Evolutionary conservation across 2,329 filamentous ascomycete species (phyloP).

Genomic region (Alternaria brassicicola): DNA sequence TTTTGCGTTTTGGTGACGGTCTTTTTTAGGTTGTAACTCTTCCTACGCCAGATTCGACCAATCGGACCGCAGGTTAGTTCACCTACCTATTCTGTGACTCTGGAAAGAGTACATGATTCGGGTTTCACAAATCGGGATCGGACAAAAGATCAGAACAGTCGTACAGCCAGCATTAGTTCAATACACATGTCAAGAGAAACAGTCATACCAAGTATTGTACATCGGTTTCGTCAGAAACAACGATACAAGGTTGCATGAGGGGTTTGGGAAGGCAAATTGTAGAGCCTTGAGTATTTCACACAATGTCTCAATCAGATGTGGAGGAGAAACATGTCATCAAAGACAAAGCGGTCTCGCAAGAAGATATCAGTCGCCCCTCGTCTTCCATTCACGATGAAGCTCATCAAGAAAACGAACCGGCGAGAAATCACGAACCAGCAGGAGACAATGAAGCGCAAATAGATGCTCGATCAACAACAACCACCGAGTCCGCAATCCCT

Average conservation of each 20-base stretch:
- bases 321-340: conserved; percentile 24
- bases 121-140: neutral
- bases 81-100: neutral
- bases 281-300: neutral
- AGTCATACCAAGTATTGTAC: neutral
- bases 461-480: conserved; percentile 27
- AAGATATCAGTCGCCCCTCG: conserved; percentile 21
- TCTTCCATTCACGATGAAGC: conserved; percentile 6
- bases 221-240: neutral
- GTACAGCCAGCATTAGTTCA: neutral
- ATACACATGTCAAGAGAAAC: neutral
- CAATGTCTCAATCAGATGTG: conserved; percentile 20
- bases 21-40: neutral
- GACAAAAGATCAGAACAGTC: neutral
- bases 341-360: conserved; percentile 20
- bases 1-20: neutral
- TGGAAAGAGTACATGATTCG: neutral
- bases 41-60: neutral
- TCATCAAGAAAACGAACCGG: neutral
- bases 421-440: conserved; percentile 4
- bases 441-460: conserved; percentile 25
- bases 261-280: neutral
- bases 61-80: neutral
- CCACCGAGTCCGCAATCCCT: conserved; percentile 36
- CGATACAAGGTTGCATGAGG: neutral